Base-by-base conservation (phyloP, 257 asterid species). In the Nicotiana undulata region DNA sequence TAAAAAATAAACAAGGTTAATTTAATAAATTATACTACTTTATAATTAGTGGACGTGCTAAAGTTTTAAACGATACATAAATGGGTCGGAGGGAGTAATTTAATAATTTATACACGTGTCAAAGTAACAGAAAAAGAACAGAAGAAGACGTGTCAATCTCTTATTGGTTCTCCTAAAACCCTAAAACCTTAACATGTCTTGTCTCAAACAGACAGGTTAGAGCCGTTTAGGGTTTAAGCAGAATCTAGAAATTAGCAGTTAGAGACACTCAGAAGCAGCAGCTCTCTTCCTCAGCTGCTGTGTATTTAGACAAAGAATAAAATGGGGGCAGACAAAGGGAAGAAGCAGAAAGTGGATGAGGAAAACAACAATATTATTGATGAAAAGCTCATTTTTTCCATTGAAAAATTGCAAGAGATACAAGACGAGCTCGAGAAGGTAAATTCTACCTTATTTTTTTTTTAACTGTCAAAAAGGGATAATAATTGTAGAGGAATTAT, bases 371-470 rank as follows among this genome's bases (percentile, higher is more conserved):
- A 40, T 40, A 89, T 81, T 80, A 76, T 82, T 79, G 95, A 89
- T 17, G 89, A 83, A 17, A 90, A 89, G 82, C 90, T 91, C 74
- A 81, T 88, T 74, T 72, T 81, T 63, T 90, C 96, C 8, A 88
- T 91, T 77, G 91, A 90, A 76, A 91, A 87, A 87, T 88, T 91
- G 80, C 96, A 90, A 86, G 92, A 90, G 65, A 82, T 91, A 81
- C 93, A 91, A 83, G 93, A 90, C 9, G 96, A 91, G 80, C 93
- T 91, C 58, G 96, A 91, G 9, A 90, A 88, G 85, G 96, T 91
- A 55, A 72, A n/a, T 76, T 34, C 28, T 61, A 4, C 5, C 1
- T 37, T 37, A 6, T 32, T 32, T 37, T 37, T 37, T 32, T 40
- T 40, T 40, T 40, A 7, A 40, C 46, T 9, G 11, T 40, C 7